phyloP scores from a whole-genome alignment of 1,284 basidiomycete genomes.

The Microbotryomycetes sp. region DNA sequence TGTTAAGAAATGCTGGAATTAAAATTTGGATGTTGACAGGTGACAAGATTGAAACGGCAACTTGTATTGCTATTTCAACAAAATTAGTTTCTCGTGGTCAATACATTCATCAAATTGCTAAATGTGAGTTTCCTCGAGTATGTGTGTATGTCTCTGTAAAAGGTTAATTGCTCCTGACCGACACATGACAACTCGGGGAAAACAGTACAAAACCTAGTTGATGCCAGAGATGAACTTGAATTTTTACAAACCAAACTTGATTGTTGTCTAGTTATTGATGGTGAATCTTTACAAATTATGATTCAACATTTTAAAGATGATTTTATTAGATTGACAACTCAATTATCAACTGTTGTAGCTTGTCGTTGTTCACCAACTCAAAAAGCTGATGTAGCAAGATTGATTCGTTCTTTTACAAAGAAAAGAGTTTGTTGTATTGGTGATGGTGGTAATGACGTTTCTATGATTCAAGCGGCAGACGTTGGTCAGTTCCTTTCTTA shows the following conservation, averaged over 20 bases:
- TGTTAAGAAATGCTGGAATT: slow-evolving; percentile 90
- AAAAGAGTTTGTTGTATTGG: slow-evolving; percentile 97
- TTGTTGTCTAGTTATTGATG: slow-evolving; percentile 97
- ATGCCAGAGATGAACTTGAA: slow-evolving; percentile 83
- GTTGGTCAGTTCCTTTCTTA: slow-evolving; percentile 58
- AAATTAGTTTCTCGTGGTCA: slow-evolving; percentile 94
- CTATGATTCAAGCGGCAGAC: slow-evolving; percentile 92
- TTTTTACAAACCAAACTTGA: slow-evolving; percentile 91
- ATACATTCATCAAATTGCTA: slow-evolving; percentile 95
- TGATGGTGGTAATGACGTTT: slow-evolving; percentile 90
- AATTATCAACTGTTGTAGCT: slow-evolving; percentile 91
- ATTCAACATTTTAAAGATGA: slow-evolving; percentile 83
- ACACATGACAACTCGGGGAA: not conserved
- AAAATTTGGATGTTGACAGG: slow-evolving; percentile 99
- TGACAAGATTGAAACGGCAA: slow-evolving; percentile 98
- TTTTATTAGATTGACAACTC: slow-evolving; percentile 92
- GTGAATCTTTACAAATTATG: slow-evolving; percentile 93
- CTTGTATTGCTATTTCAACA: slow-evolving; percentile 95
- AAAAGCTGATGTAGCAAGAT: slow-evolving; percentile 90
- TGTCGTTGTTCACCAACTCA: slow-evolving; percentile 98
- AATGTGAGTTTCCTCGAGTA: slow-evolving; percentile 55
- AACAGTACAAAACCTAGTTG: slow-evolving; percentile 71
- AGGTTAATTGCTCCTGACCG: not conserved
- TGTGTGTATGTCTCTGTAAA: not conserved
- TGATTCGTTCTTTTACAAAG: slow-evolving; percentile 82